phyloP scores from a whole-genome alignment of 257 asterid genomes.

The Anisodus acutangulus region DNA sequence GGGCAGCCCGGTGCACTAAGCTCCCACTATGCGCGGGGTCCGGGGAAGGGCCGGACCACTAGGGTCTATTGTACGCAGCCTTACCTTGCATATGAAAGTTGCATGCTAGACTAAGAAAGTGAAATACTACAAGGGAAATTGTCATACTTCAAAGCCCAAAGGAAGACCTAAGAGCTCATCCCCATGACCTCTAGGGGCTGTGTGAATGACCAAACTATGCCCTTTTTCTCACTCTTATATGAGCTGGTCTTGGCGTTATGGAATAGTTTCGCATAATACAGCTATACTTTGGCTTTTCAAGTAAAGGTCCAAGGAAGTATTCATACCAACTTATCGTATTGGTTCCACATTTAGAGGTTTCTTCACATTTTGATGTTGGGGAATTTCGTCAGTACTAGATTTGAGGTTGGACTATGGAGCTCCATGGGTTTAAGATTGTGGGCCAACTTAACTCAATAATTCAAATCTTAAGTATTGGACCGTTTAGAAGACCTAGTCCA shows the following conservation, averaged over 20 bases:
- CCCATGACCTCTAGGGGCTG: not conserved
- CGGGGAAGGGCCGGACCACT: too few relatives aligned
- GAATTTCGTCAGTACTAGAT: not conserved
- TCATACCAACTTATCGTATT: not conserved
- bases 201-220: not conserved
- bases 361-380: not conserved
- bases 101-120: not conserved
- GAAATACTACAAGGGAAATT: not conserved
- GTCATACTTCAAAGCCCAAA: not conserved
- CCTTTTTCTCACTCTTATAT: not conserved
- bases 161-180: not conserved
- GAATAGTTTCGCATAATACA: too few relatives aligned
- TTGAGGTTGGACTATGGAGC: slow-evolving; percentile 4
- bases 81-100: not conserved
- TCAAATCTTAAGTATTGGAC: slow-evolving; percentile 12
- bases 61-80: too few relatives aligned
- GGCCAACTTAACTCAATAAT: not conserved
- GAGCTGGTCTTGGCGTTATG: too few relatives aligned
- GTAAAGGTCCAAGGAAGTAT: slow-evolving; percentile 7
- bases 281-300: not conserved
- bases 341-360: not conserved
- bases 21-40: too few relatives aligned
- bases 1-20: too few relatives aligned
- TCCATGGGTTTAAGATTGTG: not conserved
- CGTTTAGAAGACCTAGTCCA: not conserved